These are phyloP conservation scores for Podaxis mareebaensis DNA, from an alignment of 768 basidiomycete species.

Conservation along the genomic window DNA sequence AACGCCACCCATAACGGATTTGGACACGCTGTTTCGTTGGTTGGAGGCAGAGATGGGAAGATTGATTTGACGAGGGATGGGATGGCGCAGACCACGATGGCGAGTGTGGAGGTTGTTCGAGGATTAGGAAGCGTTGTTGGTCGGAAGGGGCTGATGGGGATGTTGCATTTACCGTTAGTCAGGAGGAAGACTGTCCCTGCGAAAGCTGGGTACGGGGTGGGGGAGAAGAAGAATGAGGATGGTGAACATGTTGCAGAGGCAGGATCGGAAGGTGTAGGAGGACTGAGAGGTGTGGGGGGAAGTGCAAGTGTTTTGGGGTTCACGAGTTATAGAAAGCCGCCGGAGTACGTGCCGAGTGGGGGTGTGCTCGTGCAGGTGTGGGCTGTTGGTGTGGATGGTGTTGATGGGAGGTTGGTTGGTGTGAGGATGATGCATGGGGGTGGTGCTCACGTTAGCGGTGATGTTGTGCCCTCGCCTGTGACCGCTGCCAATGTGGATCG, in stretches of 20 bases:
- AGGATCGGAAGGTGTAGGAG: conserved; percentile 22
- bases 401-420: conserved; percentile 69
- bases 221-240: conserved; percentile 1
- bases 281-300: conserved; percentile 18
- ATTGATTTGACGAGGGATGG: conserved; percentile 78
- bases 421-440: conserved; percentile 31
- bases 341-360: conserved; percentile 64
- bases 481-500: not conserved
- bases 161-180: conserved; percentile 17
- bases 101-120: conserved; percentile 75
- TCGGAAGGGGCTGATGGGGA: conserved; percentile 19
- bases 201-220: not conserved
- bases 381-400: conserved; percentile 80
- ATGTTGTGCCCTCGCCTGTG: not conserved
- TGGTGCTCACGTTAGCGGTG: not conserved
- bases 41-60: conserved; percentile 39
- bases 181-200: conserved; percentile 20
- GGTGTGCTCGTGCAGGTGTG: conserved; percentile 86
- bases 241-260: conserved; percentile 19
- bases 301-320: conserved; percentile 51
- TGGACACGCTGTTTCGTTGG: conserved; percentile 19
- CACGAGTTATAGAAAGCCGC: conserved; percentile 71
- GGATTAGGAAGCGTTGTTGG: conserved; percentile 40
- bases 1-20: not conserved
- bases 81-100: conserved; percentile 87